phyloP scores from a whole-genome alignment of 2,329 filamentous ascomycete species.

The Metarhizium rileyi region DNA sequence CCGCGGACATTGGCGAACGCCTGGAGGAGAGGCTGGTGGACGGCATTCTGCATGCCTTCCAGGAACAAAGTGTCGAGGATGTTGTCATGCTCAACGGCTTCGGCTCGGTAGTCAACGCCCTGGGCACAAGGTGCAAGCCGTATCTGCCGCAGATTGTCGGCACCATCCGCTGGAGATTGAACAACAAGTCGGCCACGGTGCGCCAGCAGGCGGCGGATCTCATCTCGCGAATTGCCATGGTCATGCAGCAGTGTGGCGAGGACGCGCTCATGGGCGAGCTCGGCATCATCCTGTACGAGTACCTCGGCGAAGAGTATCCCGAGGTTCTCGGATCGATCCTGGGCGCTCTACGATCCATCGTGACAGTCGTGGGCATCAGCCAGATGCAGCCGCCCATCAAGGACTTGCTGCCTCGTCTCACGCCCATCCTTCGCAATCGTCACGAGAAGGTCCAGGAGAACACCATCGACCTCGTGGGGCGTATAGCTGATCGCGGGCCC shows the following conservation, averaged over 20 bases:
- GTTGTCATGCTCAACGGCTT: slow-evolving; percentile 95
- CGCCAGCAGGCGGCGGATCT: slow-evolving; percentile 94
- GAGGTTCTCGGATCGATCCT: slow-evolving; percentile 96
- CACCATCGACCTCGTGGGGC: slow-evolving; percentile 93
- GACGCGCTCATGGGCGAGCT: slow-evolving; percentile 94
- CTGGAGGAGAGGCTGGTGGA: slow-evolving; percentile 91
- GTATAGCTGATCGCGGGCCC: slow-evolving; percentile 92
- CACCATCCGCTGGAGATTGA: slow-evolving; percentile 90
- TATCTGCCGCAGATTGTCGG: slow-evolving; percentile 96
- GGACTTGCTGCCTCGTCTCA: slow-evolving; percentile 86
- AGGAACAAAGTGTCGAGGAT: slow-evolving; percentile 95
- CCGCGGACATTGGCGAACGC: slow-evolving; percentile 86
- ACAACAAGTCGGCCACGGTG: slow-evolving; percentile 96
- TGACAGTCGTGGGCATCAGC: slow-evolving; percentile 94
- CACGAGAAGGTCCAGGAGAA: slow-evolving; percentile 99
- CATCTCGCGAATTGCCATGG: slow-evolving; percentile 93
- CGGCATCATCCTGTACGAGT: slow-evolving; percentile 91
- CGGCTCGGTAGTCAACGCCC: slow-evolving; percentile 90
- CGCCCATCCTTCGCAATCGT: slow-evolving; percentile 94
- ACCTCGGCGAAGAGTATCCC: slow-evolving; percentile 95
- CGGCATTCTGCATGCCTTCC: slow-evolving; percentile 91
- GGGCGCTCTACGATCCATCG: slow-evolving; percentile 87
- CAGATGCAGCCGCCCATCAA: slow-evolving; percentile 98
- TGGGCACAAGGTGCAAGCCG: slow-evolving; percentile 88
- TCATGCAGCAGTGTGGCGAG: slow-evolving; percentile 98